Evolutionary conservation across 495 filamentous ascomycete genomes (phyloP), one percentile per base, ranked within the genome.

Genomic region (Penicillium daleae): DNA sequence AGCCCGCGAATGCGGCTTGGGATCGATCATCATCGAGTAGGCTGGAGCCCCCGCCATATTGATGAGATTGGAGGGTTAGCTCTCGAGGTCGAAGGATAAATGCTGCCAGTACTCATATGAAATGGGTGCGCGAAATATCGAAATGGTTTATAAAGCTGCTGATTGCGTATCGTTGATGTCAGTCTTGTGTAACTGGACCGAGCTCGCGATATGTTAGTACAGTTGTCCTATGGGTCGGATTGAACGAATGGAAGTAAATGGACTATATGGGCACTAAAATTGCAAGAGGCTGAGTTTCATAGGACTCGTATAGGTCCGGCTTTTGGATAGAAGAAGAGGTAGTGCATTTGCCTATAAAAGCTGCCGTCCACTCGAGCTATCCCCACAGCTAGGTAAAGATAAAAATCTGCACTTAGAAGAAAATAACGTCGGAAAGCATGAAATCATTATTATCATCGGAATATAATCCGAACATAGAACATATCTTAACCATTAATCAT

Each of bases 1-100:
- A 1, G 58, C 29, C 22, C 49, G 35, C 1, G 27, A 35, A 12
- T 50, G 58, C 10, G 31, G 58, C n/a, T 17, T 33, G 29, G 51
- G 51, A 21, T 60, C 49, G 35, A 39, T 35, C 32, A 60, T 29
- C 31, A 52, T 39, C 17, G 46, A 29, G 22, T 52, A 51, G 24
- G 57, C 5, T 50, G 57, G 26, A 56, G 37, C 37, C 3, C 54
- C 54, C 35, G 54, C 54, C 54, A 56, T 56, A 31, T 10, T 31
- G 54, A 13, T 35, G 29, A 24, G 19, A 17, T 22, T 49, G 12
- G 57, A 51, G 29, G 40, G 1, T 10, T 39, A 2, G 29, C 31
- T 19, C 21, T 59, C 17, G n/a, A 50, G 49, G 1, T 42, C 21
- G 6, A 10, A 26, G 12, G 2, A 26, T 26, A 5, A 26, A 5